Conservation (phyloP, 805 yeast genomes). For the Candida orba region DNA sequence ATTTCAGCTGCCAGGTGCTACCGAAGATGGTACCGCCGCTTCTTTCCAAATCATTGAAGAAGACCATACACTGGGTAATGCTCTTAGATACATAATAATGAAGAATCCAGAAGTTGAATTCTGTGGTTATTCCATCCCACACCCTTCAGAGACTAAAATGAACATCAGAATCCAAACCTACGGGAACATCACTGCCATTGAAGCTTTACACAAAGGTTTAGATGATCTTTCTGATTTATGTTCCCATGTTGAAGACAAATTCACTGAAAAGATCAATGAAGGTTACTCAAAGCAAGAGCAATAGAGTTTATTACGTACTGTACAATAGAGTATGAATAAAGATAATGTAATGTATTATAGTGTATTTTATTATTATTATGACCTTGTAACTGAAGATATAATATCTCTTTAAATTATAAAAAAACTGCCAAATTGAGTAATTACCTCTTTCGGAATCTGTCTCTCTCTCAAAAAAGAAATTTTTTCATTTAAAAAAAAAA, state of each 20-base stretch:
- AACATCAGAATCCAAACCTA: conserved; percentile 93
- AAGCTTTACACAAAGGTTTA: conserved; percentile 87
- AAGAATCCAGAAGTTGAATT: conserved; percentile 97
- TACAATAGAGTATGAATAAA: conserved; percentile 1
- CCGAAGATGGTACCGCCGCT: conserved; percentile 91
- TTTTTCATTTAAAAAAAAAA: neutral
- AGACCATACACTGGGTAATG: conserved; percentile 94
- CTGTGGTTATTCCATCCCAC: conserved; percentile 97
- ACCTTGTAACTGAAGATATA: no score
- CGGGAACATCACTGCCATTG: conserved; percentile 76
- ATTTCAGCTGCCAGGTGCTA: conserved; percentile 65
- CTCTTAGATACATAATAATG: conserved; percentile 90
- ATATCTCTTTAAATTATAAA: no score
- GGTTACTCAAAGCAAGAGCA: conserved; percentile 46
- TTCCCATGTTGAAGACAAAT: conserved; percentile 72
- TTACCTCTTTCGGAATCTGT: no score
- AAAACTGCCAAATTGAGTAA: neutral
- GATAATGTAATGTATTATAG: no score
- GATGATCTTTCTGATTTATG: conserved; percentile 80
- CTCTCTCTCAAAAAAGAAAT: neutral
- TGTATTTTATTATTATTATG: no score
- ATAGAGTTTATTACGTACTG: conserved; percentile 15
- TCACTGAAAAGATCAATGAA: conserved; percentile 58
- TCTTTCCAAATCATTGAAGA: conserved; percentile 90
- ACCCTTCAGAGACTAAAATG: conserved; percentile 87